A percentile compares a stretch with the other conserved stretches of the same genome.
Conservation (phyloP, 225 moss, liverwort and hornwort species). For the Anthoceros angustus region DNA sequence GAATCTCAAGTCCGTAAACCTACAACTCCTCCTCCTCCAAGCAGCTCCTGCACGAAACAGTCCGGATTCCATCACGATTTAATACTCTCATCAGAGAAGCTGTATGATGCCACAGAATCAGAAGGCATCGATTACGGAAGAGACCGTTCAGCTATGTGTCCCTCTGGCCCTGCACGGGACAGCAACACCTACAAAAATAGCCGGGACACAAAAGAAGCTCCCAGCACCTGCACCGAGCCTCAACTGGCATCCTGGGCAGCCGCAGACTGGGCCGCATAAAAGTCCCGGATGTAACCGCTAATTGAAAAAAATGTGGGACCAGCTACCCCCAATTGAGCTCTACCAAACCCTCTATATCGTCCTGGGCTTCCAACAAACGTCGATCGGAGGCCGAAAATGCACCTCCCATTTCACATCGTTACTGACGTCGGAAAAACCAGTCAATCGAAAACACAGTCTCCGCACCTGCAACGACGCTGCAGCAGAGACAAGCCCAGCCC, state of each 20-base stretch:
- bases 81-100: no score
- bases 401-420: background rate
- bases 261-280: no score
- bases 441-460: background rate
- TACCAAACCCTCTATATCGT: background rate
- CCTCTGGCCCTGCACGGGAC: background rate
- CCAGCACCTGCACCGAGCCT: background rate
- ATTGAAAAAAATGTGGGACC: no score
- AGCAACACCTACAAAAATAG: background rate
- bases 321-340: background rate
- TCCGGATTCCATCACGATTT: no score
- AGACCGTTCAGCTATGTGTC: background rate
- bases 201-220: background rate
- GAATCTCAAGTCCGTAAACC: no score
- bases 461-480: background rate
- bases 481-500: background rate
- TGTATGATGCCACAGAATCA: background rate
- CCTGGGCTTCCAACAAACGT: background rate
- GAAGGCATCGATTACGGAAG: background rate
- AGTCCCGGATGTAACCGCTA: no score
- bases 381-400: background rate
- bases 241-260: background rate
- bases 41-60: no score
- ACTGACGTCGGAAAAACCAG: background rate
- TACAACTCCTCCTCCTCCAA: no score